Conservation (phyloP, 2,329 filamentous ascomycete genomes). For the Calonectria montana region DNA sequence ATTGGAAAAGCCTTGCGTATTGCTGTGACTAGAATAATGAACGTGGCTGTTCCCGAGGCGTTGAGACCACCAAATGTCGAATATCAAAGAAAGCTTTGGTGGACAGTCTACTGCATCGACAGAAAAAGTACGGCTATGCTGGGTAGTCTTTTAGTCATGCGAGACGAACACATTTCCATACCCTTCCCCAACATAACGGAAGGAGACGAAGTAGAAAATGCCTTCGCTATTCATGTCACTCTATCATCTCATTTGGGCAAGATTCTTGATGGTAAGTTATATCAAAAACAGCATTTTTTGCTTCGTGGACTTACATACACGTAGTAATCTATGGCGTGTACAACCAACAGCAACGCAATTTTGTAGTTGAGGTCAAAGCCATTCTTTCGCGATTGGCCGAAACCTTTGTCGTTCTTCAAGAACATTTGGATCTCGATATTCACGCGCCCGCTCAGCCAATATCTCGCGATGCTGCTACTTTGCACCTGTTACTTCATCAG, state of each 20-base stretch:
- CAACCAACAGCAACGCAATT: slow-evolving; percentile 21
- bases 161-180: slow-evolving; percentile 33
- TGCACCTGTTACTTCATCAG: slow-evolving; percentile 33
- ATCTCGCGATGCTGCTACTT: slow-evolving; percentile 33
- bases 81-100: slow-evolving; percentile 34
- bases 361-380: slow-evolving; percentile 30
- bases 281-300: fast-evolving
- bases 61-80: slow-evolving; percentile 26
- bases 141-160: slow-evolving; percentile 31
- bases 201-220: slow-evolving; percentile 26
- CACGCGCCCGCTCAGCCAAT: slow-evolving; percentile 20
- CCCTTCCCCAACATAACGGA: slow-evolving; percentile 25
- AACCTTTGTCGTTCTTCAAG: slow-evolving; percentile 23
- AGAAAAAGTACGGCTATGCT: slow-evolving; percentile 34
- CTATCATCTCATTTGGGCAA: slow-evolving; percentile 34
- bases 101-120: slow-evolving; percentile 37
- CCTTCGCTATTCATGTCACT: slow-evolving; percentile 31
- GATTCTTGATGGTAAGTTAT: slow-evolving; percentile 31
- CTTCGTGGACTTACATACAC: not conserved
- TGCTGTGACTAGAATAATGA: slow-evolving; percentile 30
- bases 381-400: slow-evolving; percentile 33
- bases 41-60: slow-evolving; percentile 30
- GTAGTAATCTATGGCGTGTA: slow-evolving; percentile 31
- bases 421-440: slow-evolving; percentile 26
- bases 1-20: slow-evolving; percentile 33